Percentiles rank a stretch among this genome's conserved stretches.
phyloP scores from a whole-genome alignment of 768 basidiomycete species.

The Suillus occidentalis region DNA sequence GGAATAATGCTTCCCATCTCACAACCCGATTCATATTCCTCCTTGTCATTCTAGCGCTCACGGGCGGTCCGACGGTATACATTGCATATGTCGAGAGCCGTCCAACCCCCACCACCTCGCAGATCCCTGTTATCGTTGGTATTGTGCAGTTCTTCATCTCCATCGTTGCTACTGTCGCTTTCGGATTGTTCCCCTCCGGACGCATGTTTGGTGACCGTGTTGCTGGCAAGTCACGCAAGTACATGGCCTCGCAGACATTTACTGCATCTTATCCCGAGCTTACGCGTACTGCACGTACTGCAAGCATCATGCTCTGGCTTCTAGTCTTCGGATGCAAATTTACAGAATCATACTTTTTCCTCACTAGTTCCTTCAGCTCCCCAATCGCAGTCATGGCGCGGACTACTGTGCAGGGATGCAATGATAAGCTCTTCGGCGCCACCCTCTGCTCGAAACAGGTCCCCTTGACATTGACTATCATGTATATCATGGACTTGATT shows the following conservation, averaged over 20 bases:
- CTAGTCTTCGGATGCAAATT: slow-evolving; percentile 98
- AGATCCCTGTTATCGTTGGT: slow-evolving; percentile 86
- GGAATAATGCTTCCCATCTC: slow-evolving; percentile 98
- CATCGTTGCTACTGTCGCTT: slow-evolving; percentile 76
- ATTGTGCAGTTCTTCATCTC: slow-evolving; percentile 95
- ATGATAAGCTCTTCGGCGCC: slow-evolving; percentile 78
- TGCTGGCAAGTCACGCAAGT: slow-evolving; percentile 95
- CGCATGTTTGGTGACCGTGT: slow-evolving; percentile 99
- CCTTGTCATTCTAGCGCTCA: slow-evolving; percentile 87
- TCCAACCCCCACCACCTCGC: slow-evolving; percentile 43
- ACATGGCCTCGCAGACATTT: slow-evolving; percentile 98
- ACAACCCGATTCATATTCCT: slow-evolving; percentile 93
- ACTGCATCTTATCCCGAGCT: slow-evolving; percentile 95
- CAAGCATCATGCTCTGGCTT: slow-evolving; percentile 86
- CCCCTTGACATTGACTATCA: slow-evolving; percentile 92
- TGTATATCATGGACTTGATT: slow-evolving; percentile 98
- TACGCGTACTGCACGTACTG: slow-evolving; percentile 66
- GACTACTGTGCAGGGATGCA: slow-evolving; percentile 89
- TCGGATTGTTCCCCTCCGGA: slow-evolving; percentile 90
- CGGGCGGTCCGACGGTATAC: slow-evolving; percentile 92
- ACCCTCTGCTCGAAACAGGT: slow-evolving; percentile 90
- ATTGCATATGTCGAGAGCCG: slow-evolving; percentile 81
- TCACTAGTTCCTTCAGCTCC: slow-evolving; percentile 94
- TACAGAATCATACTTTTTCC: slow-evolving; percentile 95
- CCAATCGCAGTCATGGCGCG: slow-evolving; percentile 97